Conservation (phyloP, 805 yeast species). For the Ogataea paraovalis region DNA sequence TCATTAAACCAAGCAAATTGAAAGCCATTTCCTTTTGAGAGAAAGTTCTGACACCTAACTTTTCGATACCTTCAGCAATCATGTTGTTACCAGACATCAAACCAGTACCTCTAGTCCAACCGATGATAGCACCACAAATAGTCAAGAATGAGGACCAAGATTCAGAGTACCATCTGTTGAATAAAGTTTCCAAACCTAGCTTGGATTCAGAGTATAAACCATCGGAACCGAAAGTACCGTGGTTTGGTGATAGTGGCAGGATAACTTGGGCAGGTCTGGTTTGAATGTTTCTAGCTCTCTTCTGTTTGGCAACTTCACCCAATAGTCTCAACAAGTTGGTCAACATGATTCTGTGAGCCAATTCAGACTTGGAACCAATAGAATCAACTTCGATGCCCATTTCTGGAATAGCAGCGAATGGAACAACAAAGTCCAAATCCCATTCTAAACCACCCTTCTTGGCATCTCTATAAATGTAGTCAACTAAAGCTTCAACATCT, state of each 20-base stretch:
- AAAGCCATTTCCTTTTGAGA: slow-evolving; percentile 99
- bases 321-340: slow-evolving; percentile 89
- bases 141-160: slow-evolving; percentile 94
- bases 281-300: slow-evolving; percentile 68
- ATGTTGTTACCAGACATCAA: slow-evolving; percentile 96
- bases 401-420: slow-evolving; percentile 99
- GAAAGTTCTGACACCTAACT: slow-evolving; percentile 94
- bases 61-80: slow-evolving; percentile 96
- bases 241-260: slow-evolving; percentile 96
- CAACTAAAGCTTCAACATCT: slow-evolving; percentile 82
- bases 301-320: slow-evolving; percentile 85
- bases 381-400: slow-evolving; percentile 92
- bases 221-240: slow-evolving; percentile 97
- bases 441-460: slow-evolving; percentile 92
- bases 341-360: slow-evolving; percentile 98
- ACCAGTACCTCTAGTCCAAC: slow-evolving; percentile 99
- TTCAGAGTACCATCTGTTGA: slow-evolving; percentile 99
- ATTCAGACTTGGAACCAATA: slow-evolving; percentile 92
- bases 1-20: slow-evolving; percentile 90
- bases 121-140: slow-evolving; percentile 96
- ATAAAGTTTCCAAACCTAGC: slow-evolving; percentile 88
- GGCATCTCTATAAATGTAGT: slow-evolving; percentile 77
- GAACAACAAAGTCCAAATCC: slow-evolving; percentile 95
- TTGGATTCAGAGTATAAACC: slow-evolving; percentile 98
- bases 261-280: slow-evolving; percentile 98